Evolutionary conservation across 1,139 yeast genomes (phyloP).

Genomic region (Candida dubliniensis): DNA sequence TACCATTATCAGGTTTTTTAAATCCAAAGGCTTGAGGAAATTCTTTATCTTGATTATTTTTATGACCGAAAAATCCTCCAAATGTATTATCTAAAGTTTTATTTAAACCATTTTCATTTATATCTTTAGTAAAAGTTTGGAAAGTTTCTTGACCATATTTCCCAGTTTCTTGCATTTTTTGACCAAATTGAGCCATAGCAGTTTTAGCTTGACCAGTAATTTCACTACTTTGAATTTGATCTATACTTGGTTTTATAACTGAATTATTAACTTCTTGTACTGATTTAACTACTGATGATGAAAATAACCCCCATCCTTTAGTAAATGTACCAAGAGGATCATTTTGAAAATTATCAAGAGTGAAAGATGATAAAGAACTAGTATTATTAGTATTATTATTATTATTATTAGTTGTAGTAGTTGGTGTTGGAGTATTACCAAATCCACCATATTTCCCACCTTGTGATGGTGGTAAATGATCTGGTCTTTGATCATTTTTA

Average conservation of each 20-base stretch:
- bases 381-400: constrained; percentile 4
- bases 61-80: constrained; percentile 51
- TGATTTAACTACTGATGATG: constrained; percentile 78
- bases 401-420: constrained; percentile 13
- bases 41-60: constrained; percentile 21
- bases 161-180: constrained; percentile 88
- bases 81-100: constrained; percentile 47
- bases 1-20: constrained; percentile 57
- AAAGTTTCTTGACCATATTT: constrained; percentile 67
- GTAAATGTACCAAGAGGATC: constrained; percentile 89
- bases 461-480: constrained; percentile 82
- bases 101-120: constrained; percentile 34
- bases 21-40: constrained; percentile 73
- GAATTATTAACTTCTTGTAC: constrained; percentile 83
- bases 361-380: constrained; percentile 41
- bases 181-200: constrained; percentile 96
- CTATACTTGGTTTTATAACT: constrained; percentile 85
- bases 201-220: constrained; percentile 76
- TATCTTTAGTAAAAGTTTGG: constrained; percentile 57
- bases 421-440: constrained; percentile 72
- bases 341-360: constrained; percentile 71
- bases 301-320: constrained; percentile 93
- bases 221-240: constrained; percentile 79
- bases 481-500: constrained; percentile 72
- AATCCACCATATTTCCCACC: constrained; percentile 94